These are phyloP conservation scores for Garcia nutans DNA, from an alignment of 345 rosid genomes.

Conservation along the genomic window DNA sequence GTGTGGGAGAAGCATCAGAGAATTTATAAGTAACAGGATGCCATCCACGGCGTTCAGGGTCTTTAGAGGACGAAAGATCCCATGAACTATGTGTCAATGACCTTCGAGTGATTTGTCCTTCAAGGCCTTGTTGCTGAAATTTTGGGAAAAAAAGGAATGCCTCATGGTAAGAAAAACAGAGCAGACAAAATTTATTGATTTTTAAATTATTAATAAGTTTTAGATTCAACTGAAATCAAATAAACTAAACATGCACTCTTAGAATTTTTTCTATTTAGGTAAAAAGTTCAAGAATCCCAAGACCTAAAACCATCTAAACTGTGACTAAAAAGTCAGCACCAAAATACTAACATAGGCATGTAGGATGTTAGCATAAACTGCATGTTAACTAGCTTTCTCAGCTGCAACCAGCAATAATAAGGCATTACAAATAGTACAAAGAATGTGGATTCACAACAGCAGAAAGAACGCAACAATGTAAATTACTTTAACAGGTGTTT, in stretches of 20 bases:
- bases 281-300: background rate
- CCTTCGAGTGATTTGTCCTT: conserved; percentile 72
- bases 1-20: conserved; percentile 71
- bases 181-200: background rate
- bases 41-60: conserved; percentile 86
- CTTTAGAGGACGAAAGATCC: conserved; percentile 80
- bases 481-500: background rate
- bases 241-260: background rate
- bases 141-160: conserved; percentile 3
- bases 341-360: background rate
- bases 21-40: conserved; percentile 82
- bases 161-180: conserved; percentile 5
- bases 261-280: background rate
- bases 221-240: background rate
- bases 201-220: background rate
- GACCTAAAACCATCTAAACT: conserved; percentile 1
- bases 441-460: background rate
- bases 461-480: background rate
- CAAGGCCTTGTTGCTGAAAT: conserved; percentile 76
- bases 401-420: background rate
- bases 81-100: conserved; percentile 77
- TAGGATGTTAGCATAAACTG: background rate
- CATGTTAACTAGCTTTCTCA: background rate
- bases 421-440: background rate
- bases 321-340: background rate